phyloP scores from a whole-genome alignment of 2,329 filamentous ascomycete species.

The Sclerotiophoma versabilis region DNA sequence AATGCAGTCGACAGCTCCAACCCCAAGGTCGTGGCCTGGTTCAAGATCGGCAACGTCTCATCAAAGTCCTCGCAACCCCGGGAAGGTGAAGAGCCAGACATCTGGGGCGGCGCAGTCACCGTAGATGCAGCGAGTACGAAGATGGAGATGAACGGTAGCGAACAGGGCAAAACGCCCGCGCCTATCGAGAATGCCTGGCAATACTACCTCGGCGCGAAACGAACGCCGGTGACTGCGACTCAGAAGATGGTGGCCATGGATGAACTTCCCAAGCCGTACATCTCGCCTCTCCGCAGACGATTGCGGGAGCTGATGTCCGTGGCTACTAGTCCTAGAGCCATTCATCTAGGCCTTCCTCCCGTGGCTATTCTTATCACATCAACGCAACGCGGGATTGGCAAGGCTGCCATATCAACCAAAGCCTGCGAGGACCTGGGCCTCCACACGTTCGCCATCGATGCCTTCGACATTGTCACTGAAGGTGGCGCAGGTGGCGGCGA shows the following conservation, averaged over 20 bases:
- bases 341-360: slow-evolving; percentile 86
- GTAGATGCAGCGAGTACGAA: slow-evolving; percentile 87
- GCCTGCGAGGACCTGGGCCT: slow-evolving; percentile 90
- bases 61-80: slow-evolving; percentile 57
- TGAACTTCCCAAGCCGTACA: slow-evolving; percentile 52
- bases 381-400: slow-evolving; percentile 92
- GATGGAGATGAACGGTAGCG: slow-evolving; percentile 90
- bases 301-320: slow-evolving; percentile 86
- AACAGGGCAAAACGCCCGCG: slow-evolving; percentile 80
- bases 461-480: slow-evolving; percentile 94
- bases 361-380: slow-evolving; percentile 88
- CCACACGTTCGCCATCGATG: slow-evolving; percentile 87
- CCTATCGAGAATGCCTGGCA: slow-evolving; percentile 82
- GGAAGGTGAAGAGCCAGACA: slow-evolving; percentile 68
- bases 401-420: slow-evolving; percentile 76
- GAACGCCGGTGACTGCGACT: slow-evolving; percentile 65
- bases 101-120: slow-evolving; percentile 85
- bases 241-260: slow-evolving; percentile 60
- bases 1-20: slow-evolving; percentile 20
- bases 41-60: slow-evolving; percentile 76
- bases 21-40: slow-evolving; percentile 76
- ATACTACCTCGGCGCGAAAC: slow-evolving; percentile 84
- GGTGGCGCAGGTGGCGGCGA: slow-evolving; percentile 86
- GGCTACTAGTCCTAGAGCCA: slow-evolving; percentile 84
- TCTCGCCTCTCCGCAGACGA: slow-evolving; percentile 62